phyloP scores from a whole-genome alignment of 169 alveolate species.

The Amoebophrya sp. region DNA sequence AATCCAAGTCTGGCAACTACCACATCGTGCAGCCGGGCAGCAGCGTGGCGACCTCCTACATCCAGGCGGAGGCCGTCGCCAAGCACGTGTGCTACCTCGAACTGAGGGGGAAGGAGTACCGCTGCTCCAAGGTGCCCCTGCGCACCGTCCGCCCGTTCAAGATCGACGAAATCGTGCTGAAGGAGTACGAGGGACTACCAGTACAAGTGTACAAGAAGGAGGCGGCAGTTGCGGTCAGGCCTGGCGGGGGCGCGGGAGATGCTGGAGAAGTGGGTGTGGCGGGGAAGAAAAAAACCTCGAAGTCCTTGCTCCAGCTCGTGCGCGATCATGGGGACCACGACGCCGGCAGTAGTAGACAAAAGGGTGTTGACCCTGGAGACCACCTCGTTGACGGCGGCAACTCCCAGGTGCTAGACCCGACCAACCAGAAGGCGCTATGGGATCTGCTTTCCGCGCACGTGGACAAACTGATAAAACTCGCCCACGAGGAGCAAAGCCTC shows the following conservation, averaged over 20 bases:
- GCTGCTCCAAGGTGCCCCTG: neutral
- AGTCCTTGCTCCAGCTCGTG: too few species aligned
- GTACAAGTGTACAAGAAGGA: too few species aligned
- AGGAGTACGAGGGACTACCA: too few species aligned
- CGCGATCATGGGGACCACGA: too few species aligned
- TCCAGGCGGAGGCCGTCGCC: neutral
- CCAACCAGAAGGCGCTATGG: neutral
- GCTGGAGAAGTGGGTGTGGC: too few species aligned
- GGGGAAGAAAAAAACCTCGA: too few species aligned
- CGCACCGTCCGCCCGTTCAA: neutral
- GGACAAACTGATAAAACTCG: neutral
- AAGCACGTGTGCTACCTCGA: neutral
- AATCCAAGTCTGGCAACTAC: constrained; percentile 26
- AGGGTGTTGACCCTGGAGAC: too few species aligned
- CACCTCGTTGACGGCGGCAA: too few species aligned
- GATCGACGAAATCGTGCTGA: neutral
- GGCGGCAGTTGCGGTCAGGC: too few species aligned
- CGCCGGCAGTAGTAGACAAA: too few species aligned
- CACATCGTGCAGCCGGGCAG: constrained; percentile 36
- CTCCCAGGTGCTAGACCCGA: neutral
- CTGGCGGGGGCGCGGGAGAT: neutral
- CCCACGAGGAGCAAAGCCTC: neutral
- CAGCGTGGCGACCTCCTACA: constrained; percentile 28
- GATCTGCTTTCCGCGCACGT: neutral
- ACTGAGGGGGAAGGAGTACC: neutral